Base-by-base conservation (phyloP, 192 early-diverging fungal species). In the Mortierella alpina region DNA sequence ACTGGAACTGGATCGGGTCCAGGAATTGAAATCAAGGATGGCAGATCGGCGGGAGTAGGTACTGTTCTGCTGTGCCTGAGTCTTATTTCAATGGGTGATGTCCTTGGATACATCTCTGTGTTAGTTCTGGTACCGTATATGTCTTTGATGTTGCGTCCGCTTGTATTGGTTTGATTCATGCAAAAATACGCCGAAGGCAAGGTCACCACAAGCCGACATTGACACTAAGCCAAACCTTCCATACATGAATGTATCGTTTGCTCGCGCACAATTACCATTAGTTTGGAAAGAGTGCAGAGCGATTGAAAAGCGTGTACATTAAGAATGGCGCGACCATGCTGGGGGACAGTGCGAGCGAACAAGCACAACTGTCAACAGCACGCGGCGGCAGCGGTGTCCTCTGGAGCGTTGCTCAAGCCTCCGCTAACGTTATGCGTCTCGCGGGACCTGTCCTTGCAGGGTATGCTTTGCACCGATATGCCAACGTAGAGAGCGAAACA, bases 231-330 rank as follows among this genome's bases (percentile, higher is more conserved):
- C 31, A 42, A 46, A 39, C 15, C 13, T 46, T 53, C 63, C 22
- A 65, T 41, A 23, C 22, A 31, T 50, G 6, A 4, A 39, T 52
- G 10, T 23, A 22, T 11, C 22, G 47, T 31, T 40, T 15, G 17
- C 6, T 53, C 42, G 31, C 31, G 31, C 31, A 31, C 31, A 31
- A 31, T 44, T 14, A 18, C 17, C n/a, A 10, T 40, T 50, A 73
- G 63, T 73, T 73, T 47, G 72, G 72, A 20, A 65, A 66, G 52
- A 73, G 72, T 20, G 72, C 72, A 9, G 72, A 73, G 59, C 72
- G 57, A 17, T 42, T 66, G 18, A 59, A 60, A 52, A 48, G 63
- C 17, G 44, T 40, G 61, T 15, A 59, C 41, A 40, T 6, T 6
- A 10, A 40, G 8, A 12, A 15, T 61, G 49, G 49, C 10, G 17